Percentiles rank a stretch among this genome's conserved stretches.
Conservation (phyloP, 2,329 filamentous ascomycete species). For the Colletotrichum aenigma region DNA sequence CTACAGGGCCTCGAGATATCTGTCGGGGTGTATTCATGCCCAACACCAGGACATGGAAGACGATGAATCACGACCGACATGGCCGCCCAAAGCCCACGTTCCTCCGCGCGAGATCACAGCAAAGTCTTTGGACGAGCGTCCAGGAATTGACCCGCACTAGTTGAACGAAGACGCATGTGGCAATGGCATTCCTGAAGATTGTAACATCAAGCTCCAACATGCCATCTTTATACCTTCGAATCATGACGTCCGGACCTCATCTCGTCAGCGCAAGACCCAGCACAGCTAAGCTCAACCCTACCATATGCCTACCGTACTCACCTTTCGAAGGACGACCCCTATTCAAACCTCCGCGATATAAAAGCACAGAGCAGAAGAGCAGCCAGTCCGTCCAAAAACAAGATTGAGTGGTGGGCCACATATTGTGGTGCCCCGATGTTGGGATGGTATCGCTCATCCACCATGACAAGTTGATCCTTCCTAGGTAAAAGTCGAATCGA, state of each 20-base stretch:
- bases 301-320: not conserved
- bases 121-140: not conserved
- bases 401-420: not conserved
- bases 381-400: not conserved
- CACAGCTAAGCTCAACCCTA: not conserved
- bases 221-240: not conserved
- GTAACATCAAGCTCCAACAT: not conserved
- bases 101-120: not conserved
- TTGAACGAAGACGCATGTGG: not conserved
- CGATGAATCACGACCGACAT: not conserved
- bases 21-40: not conserved
- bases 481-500: not conserved
- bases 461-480: not conserved
- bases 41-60: not conserved
- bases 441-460: not conserved
- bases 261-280: not conserved
- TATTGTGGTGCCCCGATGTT: not conserved
- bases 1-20: not conserved
- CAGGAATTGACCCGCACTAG: not conserved
- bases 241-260: not conserved
- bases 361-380: not conserved
- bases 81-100: not conserved
- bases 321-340: not conserved
- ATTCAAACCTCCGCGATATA: not conserved
- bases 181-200: accelerated